phyloP scores from a whole-genome alignment of 345 rosid species.

The Arabis alpina region DNA sequence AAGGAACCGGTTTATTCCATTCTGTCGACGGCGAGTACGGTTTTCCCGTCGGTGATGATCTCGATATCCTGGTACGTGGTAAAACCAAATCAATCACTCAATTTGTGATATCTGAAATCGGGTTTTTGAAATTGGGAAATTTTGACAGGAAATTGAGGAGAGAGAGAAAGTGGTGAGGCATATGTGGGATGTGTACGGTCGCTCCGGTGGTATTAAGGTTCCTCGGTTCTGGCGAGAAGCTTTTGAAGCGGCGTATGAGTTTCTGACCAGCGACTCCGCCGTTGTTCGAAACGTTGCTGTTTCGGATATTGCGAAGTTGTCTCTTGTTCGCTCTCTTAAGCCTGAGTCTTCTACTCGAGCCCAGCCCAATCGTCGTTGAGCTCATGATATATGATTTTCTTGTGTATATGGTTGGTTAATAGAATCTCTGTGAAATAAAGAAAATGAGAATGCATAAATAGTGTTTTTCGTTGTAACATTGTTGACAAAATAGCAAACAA shows the following conservation, averaged over 20 bases:
- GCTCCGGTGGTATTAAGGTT: constrained; percentile 53
- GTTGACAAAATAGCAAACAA: no score
- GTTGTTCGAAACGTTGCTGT: constrained; percentile 60
- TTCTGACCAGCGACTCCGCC: constrained; percentile 57
- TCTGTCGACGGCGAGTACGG: constrained; percentile 42
- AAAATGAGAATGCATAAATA: no score
- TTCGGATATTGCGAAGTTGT: constrained; percentile 81
- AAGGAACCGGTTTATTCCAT: constrained; percentile 60
- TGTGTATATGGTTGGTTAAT: no score
- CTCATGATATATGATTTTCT: background rate
- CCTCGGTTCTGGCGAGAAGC: constrained; percentile 80
- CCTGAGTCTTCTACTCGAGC: constrained; percentile 44
- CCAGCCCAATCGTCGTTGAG: constrained; percentile 32
- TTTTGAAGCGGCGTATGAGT: constrained; percentile 79
- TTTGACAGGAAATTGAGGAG: constrained; percentile 70
- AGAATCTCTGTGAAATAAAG: no score
- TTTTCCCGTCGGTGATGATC: constrained; percentile 55
- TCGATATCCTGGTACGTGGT: constrained; percentile 61
- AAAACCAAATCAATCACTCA: background rate
- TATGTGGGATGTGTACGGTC: constrained; percentile 85
- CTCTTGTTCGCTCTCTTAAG: constrained; percentile 46
- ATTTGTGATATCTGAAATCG: background rate
- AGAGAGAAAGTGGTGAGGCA: constrained; percentile 75
- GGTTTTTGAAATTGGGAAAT: background rate
- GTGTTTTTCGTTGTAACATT: no score